phyloP scores from a whole-genome alignment of 257 asterid species.

The Leptodermis oblonga region DNA sequence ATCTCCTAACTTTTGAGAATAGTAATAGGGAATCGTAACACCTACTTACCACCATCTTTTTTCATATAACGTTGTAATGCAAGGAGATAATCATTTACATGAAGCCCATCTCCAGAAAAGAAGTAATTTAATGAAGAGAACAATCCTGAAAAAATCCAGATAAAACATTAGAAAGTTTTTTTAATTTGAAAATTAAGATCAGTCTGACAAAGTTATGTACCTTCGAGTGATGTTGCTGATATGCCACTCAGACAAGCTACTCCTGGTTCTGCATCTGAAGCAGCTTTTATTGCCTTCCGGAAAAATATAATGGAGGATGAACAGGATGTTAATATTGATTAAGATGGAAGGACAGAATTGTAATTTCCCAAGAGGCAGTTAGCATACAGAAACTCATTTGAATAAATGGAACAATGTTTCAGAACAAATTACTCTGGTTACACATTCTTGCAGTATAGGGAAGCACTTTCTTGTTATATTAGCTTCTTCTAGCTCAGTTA shows the following conservation, averaged over 20 bases:
- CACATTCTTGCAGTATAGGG: constrained; percentile 72
- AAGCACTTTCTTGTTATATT: constrained; percentile 66
- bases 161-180: constrained; percentile 16
- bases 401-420: not conserved
- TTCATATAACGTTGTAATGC: constrained; percentile 53
- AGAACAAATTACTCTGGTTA: constrained; percentile 55
- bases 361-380: not conserved
- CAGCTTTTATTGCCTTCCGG: constrained; percentile 70
- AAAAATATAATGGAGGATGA: constrained; percentile 19
- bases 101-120: constrained; percentile 70
- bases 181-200: constrained; percentile 12
- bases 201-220: constrained; percentile 29
- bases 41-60: constrained; percentile 59
- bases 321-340: constrained; percentile 7
- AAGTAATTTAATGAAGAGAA: constrained; percentile 77
- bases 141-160: constrained; percentile 52
- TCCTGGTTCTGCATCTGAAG: constrained; percentile 70
- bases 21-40: not conserved
- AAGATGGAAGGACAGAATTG: not conserved
- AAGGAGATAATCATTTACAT: constrained; percentile 66
- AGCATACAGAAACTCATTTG: not conserved
- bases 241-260: constrained; percentile 66
- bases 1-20: not conserved
- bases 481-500: constrained; percentile 80
- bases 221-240: constrained; percentile 68